phyloP scores from a whole-genome alignment of 805 yeast genomes.

The Danielia reshetovae region DNA sequence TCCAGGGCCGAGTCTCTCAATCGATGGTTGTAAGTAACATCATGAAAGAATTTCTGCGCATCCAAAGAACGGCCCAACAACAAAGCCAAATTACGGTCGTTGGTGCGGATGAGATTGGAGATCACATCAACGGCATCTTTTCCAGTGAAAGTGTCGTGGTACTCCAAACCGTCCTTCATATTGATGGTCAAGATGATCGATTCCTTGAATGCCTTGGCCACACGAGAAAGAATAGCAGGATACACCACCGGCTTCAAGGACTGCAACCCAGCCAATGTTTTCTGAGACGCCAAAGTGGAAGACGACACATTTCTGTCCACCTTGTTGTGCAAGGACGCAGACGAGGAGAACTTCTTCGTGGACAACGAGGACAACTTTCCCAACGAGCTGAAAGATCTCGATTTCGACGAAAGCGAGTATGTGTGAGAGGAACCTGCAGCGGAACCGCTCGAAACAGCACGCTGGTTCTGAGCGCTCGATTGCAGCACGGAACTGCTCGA shows the following conservation, averaged over 20 bases:
- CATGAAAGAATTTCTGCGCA: constrained; percentile 92
- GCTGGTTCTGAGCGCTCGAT: constrained; percentile 19
- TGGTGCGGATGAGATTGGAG: constrained; percentile 78
- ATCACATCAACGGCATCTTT: constrained; percentile 91
- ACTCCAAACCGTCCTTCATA: constrained; percentile 85
- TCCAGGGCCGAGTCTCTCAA: constrained; percentile 84
- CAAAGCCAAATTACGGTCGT: constrained; percentile 86
- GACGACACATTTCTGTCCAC: constrained; percentile 28
- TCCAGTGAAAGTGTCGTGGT: constrained; percentile 92
- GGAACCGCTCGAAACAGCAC: constrained; percentile 25
- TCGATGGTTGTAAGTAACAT: constrained; percentile 91
- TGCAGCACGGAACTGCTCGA: not conserved
- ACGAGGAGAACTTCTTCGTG: constrained; percentile 35
- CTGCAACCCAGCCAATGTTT: constrained; percentile 30
- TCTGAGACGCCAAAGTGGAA: constrained; percentile 29
- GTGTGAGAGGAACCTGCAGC: constrained; percentile 8
- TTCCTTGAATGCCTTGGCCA: constrained; percentile 74
- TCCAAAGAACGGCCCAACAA: constrained; percentile 87
- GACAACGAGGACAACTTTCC: constrained; percentile 38
- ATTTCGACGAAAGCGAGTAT: constrained; percentile 32
- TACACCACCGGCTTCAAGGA: constrained; percentile 67
- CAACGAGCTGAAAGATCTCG: constrained; percentile 39
- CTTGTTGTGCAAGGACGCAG: constrained; percentile 27
- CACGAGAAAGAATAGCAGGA: constrained; percentile 85
- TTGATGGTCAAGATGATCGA: constrained; percentile 68